These are phyloP conservation scores for Fusarium nanum DNA, from an alignment of 2,329 filamentous ascomycete species.

Conservation along the genomic window DNA sequence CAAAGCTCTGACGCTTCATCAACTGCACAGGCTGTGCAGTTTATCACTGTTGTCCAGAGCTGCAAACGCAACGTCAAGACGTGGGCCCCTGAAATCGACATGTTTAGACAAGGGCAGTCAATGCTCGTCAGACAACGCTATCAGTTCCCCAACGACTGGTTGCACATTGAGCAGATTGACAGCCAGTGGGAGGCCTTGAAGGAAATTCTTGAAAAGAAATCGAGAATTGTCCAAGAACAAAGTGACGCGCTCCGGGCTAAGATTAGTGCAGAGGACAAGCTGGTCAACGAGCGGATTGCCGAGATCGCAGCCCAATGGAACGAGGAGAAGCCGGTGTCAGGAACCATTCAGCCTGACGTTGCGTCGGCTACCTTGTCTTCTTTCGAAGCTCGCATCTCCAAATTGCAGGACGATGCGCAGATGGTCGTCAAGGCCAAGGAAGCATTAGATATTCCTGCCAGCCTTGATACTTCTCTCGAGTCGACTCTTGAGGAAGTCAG, in stretches of 20 bases:
- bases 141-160: constrained; percentile 93
- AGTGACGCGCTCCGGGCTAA: constrained; percentile 95
- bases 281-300: constrained; percentile 87
- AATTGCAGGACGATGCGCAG: constrained; percentile 86
- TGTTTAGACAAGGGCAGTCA: constrained; percentile 95
- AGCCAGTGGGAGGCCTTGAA: constrained; percentile 95
- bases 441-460: constrained; percentile 87
- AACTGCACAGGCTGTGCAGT: constrained; percentile 95
- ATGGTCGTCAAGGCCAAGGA: constrained; percentile 98
- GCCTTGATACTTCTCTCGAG: constrained; percentile 82
- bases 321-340: constrained; percentile 96
- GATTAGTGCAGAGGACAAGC: constrained; percentile 91
- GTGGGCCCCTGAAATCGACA: constrained; percentile 96
- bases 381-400: constrained; percentile 87
- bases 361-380: constrained; percentile 83
- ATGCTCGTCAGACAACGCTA: constrained; percentile 92
- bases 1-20: constrained; percentile 94
- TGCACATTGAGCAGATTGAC: constrained; percentile 95
- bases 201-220: constrained; percentile 90
- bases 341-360: constrained; percentile 89
- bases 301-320: constrained; percentile 92
- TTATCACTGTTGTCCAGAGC: constrained; percentile 97
- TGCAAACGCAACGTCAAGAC: constrained; percentile 93
- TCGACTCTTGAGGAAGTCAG: constrained; percentile 94
- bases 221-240: constrained; percentile 95